Percentiles rank a stretch among this genome's conserved stretches.
Conservation (phyloP, 108 stramenopile species). For the Skeletonema tropicum region DNA sequence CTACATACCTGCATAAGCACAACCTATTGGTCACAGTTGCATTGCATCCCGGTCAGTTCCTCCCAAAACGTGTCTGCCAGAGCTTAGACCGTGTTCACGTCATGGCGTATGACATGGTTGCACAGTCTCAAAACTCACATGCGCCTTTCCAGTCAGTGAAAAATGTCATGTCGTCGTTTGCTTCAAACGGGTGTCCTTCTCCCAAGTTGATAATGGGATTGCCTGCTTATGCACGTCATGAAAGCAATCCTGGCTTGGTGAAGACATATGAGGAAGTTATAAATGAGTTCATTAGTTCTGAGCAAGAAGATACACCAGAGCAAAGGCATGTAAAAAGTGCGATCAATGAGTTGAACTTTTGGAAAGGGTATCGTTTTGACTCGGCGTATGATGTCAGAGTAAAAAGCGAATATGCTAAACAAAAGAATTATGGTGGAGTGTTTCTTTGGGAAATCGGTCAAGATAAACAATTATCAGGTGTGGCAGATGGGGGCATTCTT, state of each 20-base stretch:
- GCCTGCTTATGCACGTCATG: conserved; percentile 70
- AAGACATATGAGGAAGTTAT: conserved; percentile 72
- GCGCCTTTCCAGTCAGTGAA: conserved; percentile 17
- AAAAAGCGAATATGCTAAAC: conserved; percentile 58
- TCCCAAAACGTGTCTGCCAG: conserved; percentile 38
- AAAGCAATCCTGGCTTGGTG: conserved; percentile 41
- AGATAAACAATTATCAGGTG: conserved; percentile 54
- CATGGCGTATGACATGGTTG: conserved; percentile 78
- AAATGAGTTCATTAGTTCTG: conserved; percentile 36
- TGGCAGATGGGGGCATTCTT: conserved; percentile 42
- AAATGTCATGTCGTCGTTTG: conserved; percentile 20
- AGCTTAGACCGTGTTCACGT: conserved; percentile 64
- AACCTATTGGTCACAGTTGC: conserved; percentile 50
- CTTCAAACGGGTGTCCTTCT: conserved; percentile 29
- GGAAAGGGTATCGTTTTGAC: conserved; percentile 59
- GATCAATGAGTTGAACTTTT: conserved; percentile 16
- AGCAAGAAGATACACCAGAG: conserved; percentile 8
- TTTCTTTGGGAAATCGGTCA: conserved; percentile 85
- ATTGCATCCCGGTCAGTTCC: conserved; percentile 53
- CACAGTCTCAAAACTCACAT: conserved; percentile 15
- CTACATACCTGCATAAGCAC: conserved; percentile 24
- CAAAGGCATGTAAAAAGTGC: neutral
- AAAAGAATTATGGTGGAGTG: conserved; percentile 53
- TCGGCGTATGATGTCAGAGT: conserved; percentile 45
- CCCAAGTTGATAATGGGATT: conserved; percentile 71